Evolutionary conservation across 768 basidiomycete genomes (phyloP).

Genomic region (Tylopilus sp.): DNA sequence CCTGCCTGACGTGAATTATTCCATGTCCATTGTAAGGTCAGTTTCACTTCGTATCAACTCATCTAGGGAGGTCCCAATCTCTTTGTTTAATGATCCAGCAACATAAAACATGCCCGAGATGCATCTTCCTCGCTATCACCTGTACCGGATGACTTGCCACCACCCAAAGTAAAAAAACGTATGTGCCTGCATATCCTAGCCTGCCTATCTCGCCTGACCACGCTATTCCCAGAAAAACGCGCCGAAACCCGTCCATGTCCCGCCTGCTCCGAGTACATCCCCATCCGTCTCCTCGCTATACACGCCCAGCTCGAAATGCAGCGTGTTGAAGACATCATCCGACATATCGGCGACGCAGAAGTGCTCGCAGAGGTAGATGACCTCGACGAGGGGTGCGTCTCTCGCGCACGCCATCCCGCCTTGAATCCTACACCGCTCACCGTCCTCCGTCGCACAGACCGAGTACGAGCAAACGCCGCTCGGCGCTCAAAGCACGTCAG

Average conservation of each 20-base stretch:
- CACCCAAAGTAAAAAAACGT: constrained; percentile 49
- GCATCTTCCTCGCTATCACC: constrained; percentile 35
- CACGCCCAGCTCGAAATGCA: constrained; percentile 67
- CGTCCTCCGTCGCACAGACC: constrained; percentile 30
- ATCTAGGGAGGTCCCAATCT: neutral
- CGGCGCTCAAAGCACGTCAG: constrained; percentile 43
- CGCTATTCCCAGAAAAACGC: constrained; percentile 50
- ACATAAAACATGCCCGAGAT: constrained; percentile 43
- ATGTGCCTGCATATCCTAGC: constrained; percentile 18
- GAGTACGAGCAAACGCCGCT: constrained; percentile 32
- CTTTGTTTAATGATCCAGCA: neutral
- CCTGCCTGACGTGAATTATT: neutral
- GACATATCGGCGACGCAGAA: constrained; percentile 58
- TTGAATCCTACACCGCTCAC: constrained; percentile 26
- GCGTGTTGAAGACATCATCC: constrained; percentile 65
- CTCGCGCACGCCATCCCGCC: neutral
- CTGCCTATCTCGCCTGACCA: neutral
- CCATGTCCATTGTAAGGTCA: constrained; percentile 23
- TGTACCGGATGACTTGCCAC: constrained; percentile 25
- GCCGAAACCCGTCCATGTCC: constrained; percentile 77
- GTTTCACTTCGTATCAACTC: constrained; percentile 9
- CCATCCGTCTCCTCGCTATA: constrained; percentile 61
- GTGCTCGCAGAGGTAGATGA: constrained; percentile 46
- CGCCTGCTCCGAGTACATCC: constrained; percentile 68
- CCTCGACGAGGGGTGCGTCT: constrained; percentile 51